Conservation (phyloP, 805 yeast species). For the Candida mattraensis region DNA sequence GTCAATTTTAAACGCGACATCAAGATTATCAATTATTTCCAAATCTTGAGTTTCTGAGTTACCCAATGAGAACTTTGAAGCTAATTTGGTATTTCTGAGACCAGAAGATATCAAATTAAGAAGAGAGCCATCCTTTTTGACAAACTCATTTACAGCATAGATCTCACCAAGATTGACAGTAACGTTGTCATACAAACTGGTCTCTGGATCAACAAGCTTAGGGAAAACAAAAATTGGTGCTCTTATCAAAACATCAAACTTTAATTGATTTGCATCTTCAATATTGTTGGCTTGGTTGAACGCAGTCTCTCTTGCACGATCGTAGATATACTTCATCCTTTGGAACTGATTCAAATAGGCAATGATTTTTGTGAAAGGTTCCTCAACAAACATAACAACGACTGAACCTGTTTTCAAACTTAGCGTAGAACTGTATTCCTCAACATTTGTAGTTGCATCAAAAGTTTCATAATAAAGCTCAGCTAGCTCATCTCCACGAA, state of each 20-base stretch:
- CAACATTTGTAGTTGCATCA: slow-evolving; percentile 51
- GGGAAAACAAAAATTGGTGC: slow-evolving; percentile 90
- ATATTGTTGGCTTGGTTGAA: slow-evolving; percentile 69
- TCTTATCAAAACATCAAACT: slow-evolving; percentile 66
- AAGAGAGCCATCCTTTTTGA: slow-evolving; percentile 25
- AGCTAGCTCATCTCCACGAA: slow-evolving; percentile 77
- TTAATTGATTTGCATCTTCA: slow-evolving; percentile 58
- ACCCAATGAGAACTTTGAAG: slow-evolving; percentile 59
- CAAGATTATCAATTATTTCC: slow-evolving; percentile 66
- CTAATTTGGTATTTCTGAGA: slow-evolving; percentile 66
- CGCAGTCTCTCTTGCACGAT: slow-evolving; percentile 85
- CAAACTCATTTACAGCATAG: slow-evolving; percentile 63
- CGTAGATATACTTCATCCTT: slow-evolving; percentile 86
- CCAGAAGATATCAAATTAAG: slow-evolving; percentile 67
- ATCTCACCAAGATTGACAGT: slow-evolving; percentile 83
- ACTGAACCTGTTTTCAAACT: slow-evolving; percentile 74
- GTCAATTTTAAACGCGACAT: slow-evolving; percentile 59
- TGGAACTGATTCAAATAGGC: slow-evolving; percentile 71
- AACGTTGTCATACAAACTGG: slow-evolving; percentile 54
- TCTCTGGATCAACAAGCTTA: slow-evolving; percentile 42
- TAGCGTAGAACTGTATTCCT: slow-evolving; percentile 54
- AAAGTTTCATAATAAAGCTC: slow-evolving; percentile 83
- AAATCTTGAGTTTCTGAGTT: slow-evolving; percentile 48
- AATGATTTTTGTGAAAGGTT: slow-evolving; percentile 67
- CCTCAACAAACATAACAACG: slow-evolving; percentile 76